Evolutionary conservation across 345 rosid species (phyloP).

Genomic region (Salix brachista): DNA sequence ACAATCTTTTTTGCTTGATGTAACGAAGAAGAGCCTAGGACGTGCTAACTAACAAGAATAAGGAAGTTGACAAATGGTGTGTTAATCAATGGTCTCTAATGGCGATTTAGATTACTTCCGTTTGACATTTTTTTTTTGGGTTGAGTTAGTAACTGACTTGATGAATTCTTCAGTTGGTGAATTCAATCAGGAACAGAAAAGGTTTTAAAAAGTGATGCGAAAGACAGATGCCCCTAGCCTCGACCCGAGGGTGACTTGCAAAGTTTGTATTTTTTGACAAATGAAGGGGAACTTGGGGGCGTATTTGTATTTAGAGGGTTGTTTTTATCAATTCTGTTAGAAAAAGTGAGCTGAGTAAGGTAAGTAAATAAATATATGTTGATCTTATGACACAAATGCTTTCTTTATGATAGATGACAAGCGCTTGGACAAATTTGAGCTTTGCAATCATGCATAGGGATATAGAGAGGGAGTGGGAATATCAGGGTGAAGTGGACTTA

Average conservation of each 20-base stretch:
- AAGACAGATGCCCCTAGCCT: neutral
- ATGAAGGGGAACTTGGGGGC: neutral
- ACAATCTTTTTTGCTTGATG: neutral
- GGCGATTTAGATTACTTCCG: neutral
- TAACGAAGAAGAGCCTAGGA: neutral
- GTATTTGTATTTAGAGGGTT: neutral
- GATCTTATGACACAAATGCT: conserved; percentile 1
- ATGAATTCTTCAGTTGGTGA: neutral
- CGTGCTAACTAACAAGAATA: neutral
- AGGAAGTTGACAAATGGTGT: neutral
- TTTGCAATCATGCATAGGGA: neutral
- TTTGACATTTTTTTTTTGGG: neutral
- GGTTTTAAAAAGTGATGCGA: neutral
- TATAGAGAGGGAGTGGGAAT: conserved; percentile 4
- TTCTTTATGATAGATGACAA: conserved; percentile 10
- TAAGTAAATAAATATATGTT: conserved; percentile 51
- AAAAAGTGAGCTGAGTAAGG: conserved; percentile 45
- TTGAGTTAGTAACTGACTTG: neutral
- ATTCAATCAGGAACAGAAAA: neutral
- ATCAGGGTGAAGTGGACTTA: neutral
- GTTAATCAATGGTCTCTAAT: neutral
- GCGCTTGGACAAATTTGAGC: conserved; percentile 9
- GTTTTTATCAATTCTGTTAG: conserved; percentile 13
- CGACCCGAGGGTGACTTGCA: neutral
- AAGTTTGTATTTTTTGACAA: neutral